Conservation (phyloP, 2,329 filamentous ascomycete genomes). For the Macrophomina phaseolina region DNA sequence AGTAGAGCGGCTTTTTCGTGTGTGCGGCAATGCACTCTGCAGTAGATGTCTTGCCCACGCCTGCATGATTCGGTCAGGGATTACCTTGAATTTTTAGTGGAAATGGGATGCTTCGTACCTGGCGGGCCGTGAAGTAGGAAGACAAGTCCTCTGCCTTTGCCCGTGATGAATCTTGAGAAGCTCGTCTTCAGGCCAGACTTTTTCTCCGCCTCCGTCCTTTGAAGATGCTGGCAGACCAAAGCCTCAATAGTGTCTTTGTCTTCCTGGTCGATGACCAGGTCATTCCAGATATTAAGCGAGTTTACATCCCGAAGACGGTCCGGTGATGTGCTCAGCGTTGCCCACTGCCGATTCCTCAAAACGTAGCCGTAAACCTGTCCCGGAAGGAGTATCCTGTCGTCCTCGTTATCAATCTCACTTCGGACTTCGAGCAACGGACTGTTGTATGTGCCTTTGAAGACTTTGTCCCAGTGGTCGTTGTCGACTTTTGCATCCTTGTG, state of each 20-base stretch:
- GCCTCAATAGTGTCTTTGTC: background rate
- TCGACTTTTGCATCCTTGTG: background rate
- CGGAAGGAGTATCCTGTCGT: background rate
- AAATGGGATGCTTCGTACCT: background rate
- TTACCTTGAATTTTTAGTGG: conserved; percentile 28
- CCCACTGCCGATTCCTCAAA: background rate
- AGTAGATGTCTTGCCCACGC: conserved; percentile 34
- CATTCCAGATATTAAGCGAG: background rate
- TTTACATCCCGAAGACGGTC: background rate
- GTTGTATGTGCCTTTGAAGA: background rate
- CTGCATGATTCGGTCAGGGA: background rate
- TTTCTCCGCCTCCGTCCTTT: background rate
- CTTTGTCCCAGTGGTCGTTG: background rate
- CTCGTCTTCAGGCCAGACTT: background rate
- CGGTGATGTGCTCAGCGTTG: background rate
- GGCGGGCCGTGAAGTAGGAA: conserved; percentile 22
- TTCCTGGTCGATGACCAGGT: background rate
- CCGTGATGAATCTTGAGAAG: conserved; percentile 38
- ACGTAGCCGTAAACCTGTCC: background rate
- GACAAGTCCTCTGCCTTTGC: conserved; percentile 35
- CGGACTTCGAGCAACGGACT: background rate
- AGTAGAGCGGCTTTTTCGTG: conserved; percentile 37
- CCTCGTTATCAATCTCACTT: background rate
- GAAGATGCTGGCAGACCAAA: background rate
- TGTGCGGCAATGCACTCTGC: conserved; percentile 41